Evolutionary conservation across 202 grass and related monocot genomes (phyloP).

Genomic region (Musa balbisiana): DNA sequence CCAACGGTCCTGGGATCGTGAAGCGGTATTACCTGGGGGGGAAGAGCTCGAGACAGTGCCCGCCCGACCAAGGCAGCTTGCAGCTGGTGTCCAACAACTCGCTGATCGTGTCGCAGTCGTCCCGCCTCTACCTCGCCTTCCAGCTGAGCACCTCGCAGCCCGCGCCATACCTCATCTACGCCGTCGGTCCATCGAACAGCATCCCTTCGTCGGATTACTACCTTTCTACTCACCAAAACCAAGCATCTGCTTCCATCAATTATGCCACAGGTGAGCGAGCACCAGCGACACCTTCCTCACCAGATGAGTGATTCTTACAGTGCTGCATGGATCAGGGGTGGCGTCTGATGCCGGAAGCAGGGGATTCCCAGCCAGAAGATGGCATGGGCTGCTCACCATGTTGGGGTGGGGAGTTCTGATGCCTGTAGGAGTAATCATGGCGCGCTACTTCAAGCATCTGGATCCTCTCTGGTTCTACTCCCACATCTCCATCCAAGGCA

Average conservation of each 20-base stretch:
- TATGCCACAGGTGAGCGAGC: slow-evolving; percentile 30
- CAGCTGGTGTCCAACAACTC: slow-evolving; percentile 30
- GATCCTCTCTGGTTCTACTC: slow-evolving; percentile 77
- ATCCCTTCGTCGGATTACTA: slow-evolving; percentile 27
- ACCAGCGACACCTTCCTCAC: not conserved
- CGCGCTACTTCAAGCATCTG: slow-evolving; percentile 49
- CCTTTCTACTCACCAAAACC: slow-evolving; percentile 31
- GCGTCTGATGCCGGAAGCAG: slow-evolving; percentile 1
- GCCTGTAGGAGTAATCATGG: slow-evolving; percentile 48
- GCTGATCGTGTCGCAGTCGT: slow-evolving; percentile 29
- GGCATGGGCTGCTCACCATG: slow-evolving; percentile 41
- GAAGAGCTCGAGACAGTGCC: slow-evolving; percentile 32
- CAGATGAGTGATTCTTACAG: not conserved
- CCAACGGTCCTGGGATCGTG: slow-evolving; percentile 20
- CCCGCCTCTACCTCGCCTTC: slow-evolving; percentile 60
- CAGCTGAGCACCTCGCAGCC: slow-evolving; percentile 30
- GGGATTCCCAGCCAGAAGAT: slow-evolving; percentile 7
- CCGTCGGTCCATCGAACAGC: slow-evolving; percentile 39
- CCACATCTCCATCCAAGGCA: slow-evolving; percentile 58
- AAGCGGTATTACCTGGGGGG: slow-evolving; percentile 59
- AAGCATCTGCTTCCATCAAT: slow-evolving; percentile 31
- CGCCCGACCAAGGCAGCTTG: slow-evolving; percentile 51
- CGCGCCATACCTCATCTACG: slow-evolving; percentile 44
- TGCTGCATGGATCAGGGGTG: slow-evolving; percentile 11
- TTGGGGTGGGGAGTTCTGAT: slow-evolving; percentile 54